These are phyloP conservation scores for Aspergillus udagawae DNA, from an alignment of 2,329 filamentous ascomycete genomes.

Conservation along the genomic window DNA sequence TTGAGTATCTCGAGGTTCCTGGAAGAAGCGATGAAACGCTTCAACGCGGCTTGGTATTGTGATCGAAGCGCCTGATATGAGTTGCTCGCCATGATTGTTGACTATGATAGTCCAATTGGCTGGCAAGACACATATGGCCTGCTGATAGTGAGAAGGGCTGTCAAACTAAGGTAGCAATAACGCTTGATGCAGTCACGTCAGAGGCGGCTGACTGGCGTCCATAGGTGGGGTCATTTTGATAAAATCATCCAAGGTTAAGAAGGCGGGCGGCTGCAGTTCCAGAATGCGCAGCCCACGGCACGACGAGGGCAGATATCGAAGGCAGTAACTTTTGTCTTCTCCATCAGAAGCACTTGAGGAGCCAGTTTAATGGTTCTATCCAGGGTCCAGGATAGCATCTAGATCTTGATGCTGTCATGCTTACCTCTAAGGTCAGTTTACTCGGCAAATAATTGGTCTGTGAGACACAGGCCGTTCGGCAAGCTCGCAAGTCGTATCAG, in stretches of 20 bases:
- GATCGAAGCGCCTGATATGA: slow-evolving; percentile 30
- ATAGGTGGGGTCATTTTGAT: not conserved
- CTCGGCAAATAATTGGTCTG: not conserved
- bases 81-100: slow-evolving; percentile 10
- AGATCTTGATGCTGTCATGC: too few species aligned
- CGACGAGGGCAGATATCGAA: not conserved
- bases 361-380: not conserved
- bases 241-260: not conserved
- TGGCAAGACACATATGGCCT: not conserved
- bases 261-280: not conserved
- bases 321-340: not conserved
- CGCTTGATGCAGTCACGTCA: not conserved
- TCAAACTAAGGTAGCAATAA: not conserved
- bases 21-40: slow-evolving; percentile 40
- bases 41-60: slow-evolving; percentile 39
- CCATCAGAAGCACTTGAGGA: not conserved
- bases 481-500: not conserved
- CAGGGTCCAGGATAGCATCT: not conserved
- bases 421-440: not conserved
- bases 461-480: not conserved
- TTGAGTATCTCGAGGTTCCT: slow-evolving; percentile 32
- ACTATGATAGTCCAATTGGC: not conserved
- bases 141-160: not conserved
- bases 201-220: not conserved
- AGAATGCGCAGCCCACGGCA: not conserved